These are phyloP conservation scores for Kurtzmaniella quercitrusa DNA, from an alignment of 1,139 yeast genomes.

Conservation along the genomic window DNA sequence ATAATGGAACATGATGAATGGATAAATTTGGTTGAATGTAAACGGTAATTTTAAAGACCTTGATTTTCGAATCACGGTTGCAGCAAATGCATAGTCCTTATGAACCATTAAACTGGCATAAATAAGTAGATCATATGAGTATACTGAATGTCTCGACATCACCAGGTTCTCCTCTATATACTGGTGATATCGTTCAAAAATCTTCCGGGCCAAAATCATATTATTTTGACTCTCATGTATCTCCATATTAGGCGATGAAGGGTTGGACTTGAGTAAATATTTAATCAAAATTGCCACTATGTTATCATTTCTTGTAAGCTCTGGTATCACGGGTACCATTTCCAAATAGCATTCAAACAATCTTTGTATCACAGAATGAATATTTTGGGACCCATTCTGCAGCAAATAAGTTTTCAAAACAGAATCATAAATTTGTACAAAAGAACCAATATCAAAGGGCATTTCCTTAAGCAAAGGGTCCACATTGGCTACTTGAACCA, in stretches of 20 bases:
- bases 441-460: constrained; percentile 18
- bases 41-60: constrained; percentile 26
- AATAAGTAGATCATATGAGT: constrained; percentile 29
- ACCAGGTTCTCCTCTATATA: constrained; percentile 9
- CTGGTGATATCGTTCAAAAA: constrained; percentile 21
- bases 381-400: not conserved
- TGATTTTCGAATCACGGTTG: constrained; percentile 23
- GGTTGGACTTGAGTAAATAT: constrained; percentile 21
- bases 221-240: constrained; percentile 15
- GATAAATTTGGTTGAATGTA: constrained; percentile 38
- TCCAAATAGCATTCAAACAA: not conserved
- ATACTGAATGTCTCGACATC: constrained; percentile 14
- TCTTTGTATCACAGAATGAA: not conserved
- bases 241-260: constrained; percentile 17
- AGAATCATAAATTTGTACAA: constrained; percentile 25
- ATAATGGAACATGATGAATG: constrained; percentile 37
- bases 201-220: constrained; percentile 27
- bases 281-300: constrained; percentile 27
- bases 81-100: constrained; percentile 34
- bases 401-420: constrained; percentile 14
- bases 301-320: constrained; percentile 15
- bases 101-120: constrained; percentile 25
- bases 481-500: constrained; percentile 26
- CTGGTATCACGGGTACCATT: not conserved
- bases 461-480: constrained; percentile 25